These are phyloP conservation scores for Pythium vanterpoolii DNA, from an alignment of 352 stramenopile genomes.

Conservation along the genomic window DNA sequence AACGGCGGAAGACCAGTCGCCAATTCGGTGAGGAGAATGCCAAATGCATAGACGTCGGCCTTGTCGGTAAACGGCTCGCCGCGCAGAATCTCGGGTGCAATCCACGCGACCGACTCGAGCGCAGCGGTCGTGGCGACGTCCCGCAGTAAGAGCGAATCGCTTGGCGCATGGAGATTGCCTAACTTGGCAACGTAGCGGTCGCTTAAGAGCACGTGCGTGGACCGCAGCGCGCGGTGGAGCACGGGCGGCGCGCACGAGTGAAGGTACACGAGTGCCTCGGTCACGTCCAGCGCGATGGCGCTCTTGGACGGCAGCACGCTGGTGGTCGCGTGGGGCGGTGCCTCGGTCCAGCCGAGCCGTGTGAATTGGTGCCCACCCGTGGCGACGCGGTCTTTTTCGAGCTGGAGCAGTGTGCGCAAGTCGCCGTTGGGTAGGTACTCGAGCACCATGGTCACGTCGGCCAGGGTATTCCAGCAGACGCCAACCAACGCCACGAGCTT, in stretches of 20 bases:
- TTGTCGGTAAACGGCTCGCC: slow-evolving; percentile 80
- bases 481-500: slow-evolving; percentile 73
- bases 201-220: slow-evolving; percentile 78
- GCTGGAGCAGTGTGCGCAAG: slow-evolving; percentile 51
- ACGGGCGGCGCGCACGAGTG: slow-evolving; percentile 65
- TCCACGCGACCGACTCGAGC: slow-evolving; percentile 79
- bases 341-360: slow-evolving; percentile 26
- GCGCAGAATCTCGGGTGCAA: slow-evolving; percentile 83
- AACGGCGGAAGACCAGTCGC: slow-evolving; percentile 62
- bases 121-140: slow-evolving; percentile 72
- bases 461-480: slow-evolving; percentile 57
- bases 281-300: slow-evolving; percentile 74
- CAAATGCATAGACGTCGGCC: slow-evolving; percentile 86
- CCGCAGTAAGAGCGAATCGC: slow-evolving; percentile 49
- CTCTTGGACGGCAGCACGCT: slow-evolving; percentile 25
- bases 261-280: slow-evolving; percentile 79
- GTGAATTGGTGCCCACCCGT: slow-evolving; percentile 33
- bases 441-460: slow-evolving; percentile 67
- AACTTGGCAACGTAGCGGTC: slow-evolving; percentile 71
- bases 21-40: slow-evolving; percentile 73
- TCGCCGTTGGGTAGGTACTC: slow-evolving; percentile 77
- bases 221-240: slow-evolving; percentile 84
- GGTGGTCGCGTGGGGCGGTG: background rate
- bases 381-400: slow-evolving; percentile 46
- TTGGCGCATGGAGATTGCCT: slow-evolving; percentile 79